These are phyloP conservation scores for Alternaria dauci DNA, from an alignment of 2,329 filamentous ascomycete species.

Conservation along the genomic window DNA sequence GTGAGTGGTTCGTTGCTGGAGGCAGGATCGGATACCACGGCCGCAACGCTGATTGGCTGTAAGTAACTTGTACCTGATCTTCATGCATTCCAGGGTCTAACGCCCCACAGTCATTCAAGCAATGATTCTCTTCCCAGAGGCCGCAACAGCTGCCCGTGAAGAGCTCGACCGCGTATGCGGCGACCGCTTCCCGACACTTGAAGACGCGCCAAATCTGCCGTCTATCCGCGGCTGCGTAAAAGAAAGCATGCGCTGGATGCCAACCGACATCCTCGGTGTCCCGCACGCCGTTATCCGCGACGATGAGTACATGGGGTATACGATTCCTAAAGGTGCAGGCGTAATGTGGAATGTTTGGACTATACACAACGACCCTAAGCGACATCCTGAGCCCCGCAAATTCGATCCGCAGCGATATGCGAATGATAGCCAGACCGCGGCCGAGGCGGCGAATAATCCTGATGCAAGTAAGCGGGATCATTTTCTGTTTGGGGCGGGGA, in stretches of 20 bases:
- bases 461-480: constrained; percentile 44
- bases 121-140: constrained; percentile 36
- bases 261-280: constrained; percentile 32
- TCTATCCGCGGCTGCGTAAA: constrained; percentile 42
- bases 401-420: constrained; percentile 57
- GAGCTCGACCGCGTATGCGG: constrained; percentile 44
- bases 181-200: constrained; percentile 38
- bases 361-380: constrained; percentile 50
- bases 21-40: constrained; percentile 43
- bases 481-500: constrained; percentile 50
- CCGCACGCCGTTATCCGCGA: constrained; percentile 38
- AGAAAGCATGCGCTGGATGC: constrained; percentile 45
- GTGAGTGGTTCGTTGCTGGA: constrained; percentile 38
- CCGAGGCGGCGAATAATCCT: constrained; percentile 45
- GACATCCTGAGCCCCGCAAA: constrained; percentile 52
- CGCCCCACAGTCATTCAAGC: constrained; percentile 32
- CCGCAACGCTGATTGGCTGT: constrained; percentile 33
- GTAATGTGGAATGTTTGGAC: constrained; percentile 49
- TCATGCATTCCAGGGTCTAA: not conserved
- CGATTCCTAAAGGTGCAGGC: constrained; percentile 50
- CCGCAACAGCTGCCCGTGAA: constrained; percentile 29
- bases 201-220: constrained; percentile 35
- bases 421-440: constrained; percentile 36
- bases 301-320: constrained; percentile 45
- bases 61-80: not conserved